These are phyloP conservation scores for Phaseolus coccineus DNA, from an alignment of 331 rosid species.

Conservation along the genomic window DNA sequence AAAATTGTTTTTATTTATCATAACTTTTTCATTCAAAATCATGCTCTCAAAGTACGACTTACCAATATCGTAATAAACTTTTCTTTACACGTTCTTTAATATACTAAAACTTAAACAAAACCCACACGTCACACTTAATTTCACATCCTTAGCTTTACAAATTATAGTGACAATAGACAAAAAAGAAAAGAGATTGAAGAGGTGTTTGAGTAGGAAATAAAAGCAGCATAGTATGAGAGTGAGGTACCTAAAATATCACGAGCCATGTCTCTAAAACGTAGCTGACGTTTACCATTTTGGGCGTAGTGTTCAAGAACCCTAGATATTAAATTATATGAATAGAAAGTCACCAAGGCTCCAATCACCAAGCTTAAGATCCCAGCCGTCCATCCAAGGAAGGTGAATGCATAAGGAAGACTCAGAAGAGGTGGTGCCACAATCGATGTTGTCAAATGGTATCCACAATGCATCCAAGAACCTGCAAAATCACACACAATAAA, in stretches of 20 bases:
- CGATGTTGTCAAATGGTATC: constrained; percentile 83
- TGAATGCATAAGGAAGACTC: constrained; percentile 80
- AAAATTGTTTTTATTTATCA: no score
- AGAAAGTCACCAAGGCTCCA: constrained; percentile 72
- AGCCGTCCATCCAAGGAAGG: constrained; percentile 76
- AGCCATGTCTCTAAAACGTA: constrained; percentile 85
- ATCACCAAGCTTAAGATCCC: constrained; percentile 64
- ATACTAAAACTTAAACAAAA: no score
- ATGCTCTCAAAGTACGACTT: no score
- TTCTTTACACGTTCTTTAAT: no score
- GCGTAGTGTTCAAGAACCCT: constrained; percentile 81
- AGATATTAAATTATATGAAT: constrained; percentile 71
- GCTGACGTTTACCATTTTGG: constrained; percentile 69
- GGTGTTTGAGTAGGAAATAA: no score
- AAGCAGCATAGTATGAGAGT: no score
- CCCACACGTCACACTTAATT: no score
- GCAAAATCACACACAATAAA: neutral
- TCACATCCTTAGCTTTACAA: no score
- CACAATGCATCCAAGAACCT: constrained; percentile 90
- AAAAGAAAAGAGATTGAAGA: no score
- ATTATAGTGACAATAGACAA: no score
- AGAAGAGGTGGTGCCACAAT: constrained; percentile 81
- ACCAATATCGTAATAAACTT: no score
- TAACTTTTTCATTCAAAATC: no score
- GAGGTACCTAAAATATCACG: constrained; percentile 64